A percentile compares a stretch with the other conserved stretches of the same genome.
Evolutionary conservation across 1,139 yeast species (phyloP).

Genomic region (Ogataea hybrid): DNA sequence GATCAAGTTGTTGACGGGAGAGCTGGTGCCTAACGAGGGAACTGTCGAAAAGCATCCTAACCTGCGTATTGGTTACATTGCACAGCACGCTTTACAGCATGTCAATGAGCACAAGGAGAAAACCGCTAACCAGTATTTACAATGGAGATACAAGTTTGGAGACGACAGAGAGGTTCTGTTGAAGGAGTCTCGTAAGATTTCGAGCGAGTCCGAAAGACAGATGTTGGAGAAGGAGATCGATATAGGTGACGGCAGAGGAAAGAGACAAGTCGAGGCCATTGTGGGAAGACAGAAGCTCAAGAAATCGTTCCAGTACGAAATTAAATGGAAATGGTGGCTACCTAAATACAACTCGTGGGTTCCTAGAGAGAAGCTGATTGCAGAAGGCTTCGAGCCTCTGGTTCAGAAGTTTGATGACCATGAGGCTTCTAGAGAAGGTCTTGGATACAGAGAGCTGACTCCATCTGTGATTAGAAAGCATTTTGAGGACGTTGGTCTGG

Average conservation of each 20-base stretch:
- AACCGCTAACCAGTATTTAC: conserved; percentile 95
- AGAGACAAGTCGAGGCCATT: conserved; percentile 85
- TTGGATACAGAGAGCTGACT: conserved; percentile 89
- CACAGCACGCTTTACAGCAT: conserved; percentile 97
- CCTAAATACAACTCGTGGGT: conserved; percentile 96
- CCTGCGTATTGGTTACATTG: conserved; percentile 96
- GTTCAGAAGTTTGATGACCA: conserved; percentile 96
- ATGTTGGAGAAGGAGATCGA: conserved; percentile 79
- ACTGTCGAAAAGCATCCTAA: conserved; percentile 97
- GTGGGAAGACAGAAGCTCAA: conserved; percentile 97
- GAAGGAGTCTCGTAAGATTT: conserved; percentile 88
- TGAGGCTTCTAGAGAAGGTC: conserved; percentile 98
- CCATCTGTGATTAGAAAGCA: conserved; percentile 95
- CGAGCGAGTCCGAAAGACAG: conserved; percentile 72
- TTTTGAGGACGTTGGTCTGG: conserved; percentile 95
- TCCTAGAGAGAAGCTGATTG: conserved; percentile 74
- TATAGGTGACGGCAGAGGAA: conserved; percentile 84
- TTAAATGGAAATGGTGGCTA: conserved; percentile 91
- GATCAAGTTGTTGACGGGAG: conserved; percentile 90
- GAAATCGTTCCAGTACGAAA: conserved; percentile 94
- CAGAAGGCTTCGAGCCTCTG: conserved; percentile 82
- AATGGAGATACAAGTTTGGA: conserved; percentile 97
- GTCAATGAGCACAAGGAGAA: conserved; percentile 96
- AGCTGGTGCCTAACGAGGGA: conserved; percentile 81
- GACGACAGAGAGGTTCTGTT: conserved; percentile 96